phyloP scores from a whole-genome alignment of 2,329 filamentous ascomycete species.

The Bipolaris zeicola region DNA sequence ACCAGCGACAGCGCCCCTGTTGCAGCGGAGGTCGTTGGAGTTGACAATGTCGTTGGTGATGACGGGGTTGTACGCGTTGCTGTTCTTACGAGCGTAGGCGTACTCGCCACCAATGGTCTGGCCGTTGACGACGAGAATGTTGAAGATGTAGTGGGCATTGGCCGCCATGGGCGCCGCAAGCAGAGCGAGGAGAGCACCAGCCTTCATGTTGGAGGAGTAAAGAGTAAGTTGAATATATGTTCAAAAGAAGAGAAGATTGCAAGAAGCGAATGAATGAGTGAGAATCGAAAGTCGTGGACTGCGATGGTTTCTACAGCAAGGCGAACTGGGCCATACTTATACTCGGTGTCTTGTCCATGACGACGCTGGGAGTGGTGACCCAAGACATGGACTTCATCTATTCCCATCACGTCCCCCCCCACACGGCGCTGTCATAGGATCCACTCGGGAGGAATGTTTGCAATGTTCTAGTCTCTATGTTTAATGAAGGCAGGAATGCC shows the following conservation, averaged over 20 bases:
- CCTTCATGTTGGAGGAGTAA: conserved; percentile 36
- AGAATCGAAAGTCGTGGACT: conserved; percentile 13
- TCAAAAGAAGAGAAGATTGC: conserved; percentile 16
- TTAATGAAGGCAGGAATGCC: conserved; percentile 13
- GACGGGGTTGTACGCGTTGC: conserved; percentile 43
- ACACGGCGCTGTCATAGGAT: conserved; percentile 5
- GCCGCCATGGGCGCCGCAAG: conserved; percentile 32
- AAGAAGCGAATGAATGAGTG: conserved; percentile 9
- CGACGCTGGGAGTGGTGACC: conserved; percentile 1
- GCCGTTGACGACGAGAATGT: conserved; percentile 44
- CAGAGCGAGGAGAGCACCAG: conserved; percentile 33
- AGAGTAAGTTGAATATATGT: conserved; percentile 10
- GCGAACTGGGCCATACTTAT: conserved; percentile 5
- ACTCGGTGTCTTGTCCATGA: conserved; percentile 3
- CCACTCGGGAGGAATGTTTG: not conserved
- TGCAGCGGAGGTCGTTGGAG: conserved; percentile 45
- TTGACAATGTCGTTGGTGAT: conserved; percentile 40
- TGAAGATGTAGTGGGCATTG: conserved; percentile 48
- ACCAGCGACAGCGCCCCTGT: conserved; percentile 41
- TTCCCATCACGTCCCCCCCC: not conserved
- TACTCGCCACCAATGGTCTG: conserved; percentile 40
- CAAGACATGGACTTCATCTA: conserved; percentile 15
- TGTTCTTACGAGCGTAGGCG: conserved; percentile 45
- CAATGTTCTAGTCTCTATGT: conserved; percentile 12
- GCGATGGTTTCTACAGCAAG: conserved; percentile 6